These are phyloP conservation scores for Adiantum capillusveneris DNA, from an alignment of 75 land plant genomes.

Conservation along the genomic window DNA sequence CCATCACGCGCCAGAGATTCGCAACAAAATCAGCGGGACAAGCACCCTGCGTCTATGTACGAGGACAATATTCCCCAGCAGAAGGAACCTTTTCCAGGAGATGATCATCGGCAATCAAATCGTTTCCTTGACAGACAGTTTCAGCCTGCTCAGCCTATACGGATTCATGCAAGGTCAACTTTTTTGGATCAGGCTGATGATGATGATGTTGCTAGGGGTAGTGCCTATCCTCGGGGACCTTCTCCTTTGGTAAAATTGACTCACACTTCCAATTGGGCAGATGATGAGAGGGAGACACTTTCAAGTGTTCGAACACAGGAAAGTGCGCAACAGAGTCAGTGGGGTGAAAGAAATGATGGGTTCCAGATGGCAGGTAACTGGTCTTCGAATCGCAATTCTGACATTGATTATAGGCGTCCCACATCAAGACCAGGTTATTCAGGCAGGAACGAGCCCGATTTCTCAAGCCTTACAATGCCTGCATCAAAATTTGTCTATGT, in stretches of 20 bases:
- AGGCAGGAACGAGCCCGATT: background rate
- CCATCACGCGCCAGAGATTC: slow-evolving; percentile 47
- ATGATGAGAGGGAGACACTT: slow-evolving; percentile 89
- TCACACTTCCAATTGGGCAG: slow-evolving; percentile 89
- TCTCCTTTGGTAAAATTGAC: slow-evolving; percentile 43
- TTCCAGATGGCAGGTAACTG: background rate
- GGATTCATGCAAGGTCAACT: background rate
- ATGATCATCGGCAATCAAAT: no score
- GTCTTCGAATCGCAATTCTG: background rate
- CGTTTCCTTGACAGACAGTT: no score
- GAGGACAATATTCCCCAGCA: no score
- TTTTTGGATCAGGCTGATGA: background rate
- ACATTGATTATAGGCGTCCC: background rate
- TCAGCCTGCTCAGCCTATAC: no score
- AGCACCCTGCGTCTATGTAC: background rate
- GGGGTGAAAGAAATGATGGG: background rate
- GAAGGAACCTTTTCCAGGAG: no score
- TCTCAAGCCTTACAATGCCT: no score
- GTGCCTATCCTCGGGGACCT: slow-evolving; percentile 25
- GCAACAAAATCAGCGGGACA: slow-evolving; percentile 44
- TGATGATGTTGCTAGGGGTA: background rate
- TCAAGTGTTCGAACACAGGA: slow-evolving; percentile 16
- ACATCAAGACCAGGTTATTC: background rate
- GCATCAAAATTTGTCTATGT: background rate
- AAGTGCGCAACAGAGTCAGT: background rate